Evolutionary conservation across 495 filamentous ascomycete genomes (phyloP).

Genomic region (Xylaria bambusicola): DNA sequence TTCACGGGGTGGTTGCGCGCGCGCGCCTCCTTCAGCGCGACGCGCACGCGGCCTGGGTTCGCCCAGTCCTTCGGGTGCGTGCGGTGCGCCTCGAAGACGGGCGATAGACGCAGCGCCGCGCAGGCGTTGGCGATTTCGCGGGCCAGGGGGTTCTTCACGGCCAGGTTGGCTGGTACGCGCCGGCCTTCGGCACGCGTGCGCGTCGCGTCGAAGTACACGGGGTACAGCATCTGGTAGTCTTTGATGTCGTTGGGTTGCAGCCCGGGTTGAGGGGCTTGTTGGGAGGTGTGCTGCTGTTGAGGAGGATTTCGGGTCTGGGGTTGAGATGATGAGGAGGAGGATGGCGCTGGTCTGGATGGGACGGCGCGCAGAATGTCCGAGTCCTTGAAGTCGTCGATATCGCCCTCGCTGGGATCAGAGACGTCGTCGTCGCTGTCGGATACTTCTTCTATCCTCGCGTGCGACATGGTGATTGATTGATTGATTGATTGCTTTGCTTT

Average conservation of each 20-base stretch:
- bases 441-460: slow-evolving; percentile 87
- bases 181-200: slow-evolving; percentile 77
- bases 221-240: slow-evolving; percentile 87
- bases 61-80: slow-evolving; percentile 96
- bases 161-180: slow-evolving; percentile 68
- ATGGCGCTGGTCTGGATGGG: slow-evolving; percentile 21
- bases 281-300: slow-evolving; percentile 47
- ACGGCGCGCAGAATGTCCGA: slow-evolving; percentile 45
- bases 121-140: slow-evolving; percentile 86
- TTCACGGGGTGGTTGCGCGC: slow-evolving; percentile 49
- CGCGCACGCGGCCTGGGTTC: slow-evolving; percentile 87
- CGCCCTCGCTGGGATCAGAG: slow-evolving; percentile 73
- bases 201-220: slow-evolving; percentile 84
- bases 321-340: background rate
- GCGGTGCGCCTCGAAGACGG: slow-evolving; percentile 88
- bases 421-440: slow-evolving; percentile 72
- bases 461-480: slow-evolving; percentile 65
- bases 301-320: slow-evolving; percentile 12
- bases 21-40: slow-evolving; percentile 64
- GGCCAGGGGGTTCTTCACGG: slow-evolving; percentile 84
- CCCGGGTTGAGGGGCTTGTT: slow-evolving; percentile 30
- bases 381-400: slow-evolving; percentile 59
- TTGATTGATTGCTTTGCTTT: no score
- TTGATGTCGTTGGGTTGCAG: slow-evolving; percentile 49
- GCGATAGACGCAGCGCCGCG: slow-evolving; percentile 67